These are phyloP conservation scores for Dimargaris xerosporica DNA, from an alignment of 192 early-diverging fungal genomes.

Conservation along the genomic window DNA sequence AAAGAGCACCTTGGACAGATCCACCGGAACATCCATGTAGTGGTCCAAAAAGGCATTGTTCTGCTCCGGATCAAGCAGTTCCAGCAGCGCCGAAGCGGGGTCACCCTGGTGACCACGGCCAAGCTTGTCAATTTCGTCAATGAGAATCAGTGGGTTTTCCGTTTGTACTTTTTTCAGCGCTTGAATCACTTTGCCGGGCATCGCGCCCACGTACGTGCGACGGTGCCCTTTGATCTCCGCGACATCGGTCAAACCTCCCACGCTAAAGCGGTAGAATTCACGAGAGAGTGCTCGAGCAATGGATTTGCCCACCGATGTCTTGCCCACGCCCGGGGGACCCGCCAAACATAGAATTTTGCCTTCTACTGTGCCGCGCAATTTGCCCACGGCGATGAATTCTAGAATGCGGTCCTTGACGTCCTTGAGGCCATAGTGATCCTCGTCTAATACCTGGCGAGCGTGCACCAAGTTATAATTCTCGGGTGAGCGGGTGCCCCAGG, in stretches of 20 bases:
- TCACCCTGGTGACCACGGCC: conserved; percentile 97
- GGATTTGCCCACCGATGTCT: conserved; percentile 95
- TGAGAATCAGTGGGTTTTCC: conserved; percentile 92
- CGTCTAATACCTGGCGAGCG: conserved; percentile 79
- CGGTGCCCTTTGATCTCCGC: conserved; percentile 99
- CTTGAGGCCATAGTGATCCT: conserved; percentile 98
- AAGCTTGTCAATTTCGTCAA: conserved; percentile 99
- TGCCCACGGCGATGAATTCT: conserved; percentile 98
- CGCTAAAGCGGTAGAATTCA: conserved; percentile 93
- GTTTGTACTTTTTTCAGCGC: conserved; percentile 98
- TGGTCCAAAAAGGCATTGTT: conserved; percentile 96
- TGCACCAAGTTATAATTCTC: conserved; percentile 91
- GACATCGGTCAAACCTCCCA: conserved; percentile 93
- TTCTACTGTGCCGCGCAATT: conserved; percentile 86
- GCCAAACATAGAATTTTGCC: conserved; percentile 96
- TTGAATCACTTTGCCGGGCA: conserved; percentile 99
- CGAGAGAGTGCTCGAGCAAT: conserved; percentile 89
- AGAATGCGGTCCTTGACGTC: conserved; percentile 98
- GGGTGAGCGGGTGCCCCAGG: conserved; percentile 79
- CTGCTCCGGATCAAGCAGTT: conserved; percentile 95
- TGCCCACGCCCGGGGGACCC: conserved; percentile 99
- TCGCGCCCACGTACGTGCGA: conserved; percentile 96
- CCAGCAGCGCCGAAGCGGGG: conserved; percentile 88
- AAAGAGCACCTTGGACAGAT: conserved; percentile 96
- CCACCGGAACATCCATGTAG: conserved; percentile 98